Evolutionary conservation across 1,139 yeast species (phyloP), one percentile per base, ranked within the genome.

Genomic region (Nadsonia starkeyi-henricii): DNA sequence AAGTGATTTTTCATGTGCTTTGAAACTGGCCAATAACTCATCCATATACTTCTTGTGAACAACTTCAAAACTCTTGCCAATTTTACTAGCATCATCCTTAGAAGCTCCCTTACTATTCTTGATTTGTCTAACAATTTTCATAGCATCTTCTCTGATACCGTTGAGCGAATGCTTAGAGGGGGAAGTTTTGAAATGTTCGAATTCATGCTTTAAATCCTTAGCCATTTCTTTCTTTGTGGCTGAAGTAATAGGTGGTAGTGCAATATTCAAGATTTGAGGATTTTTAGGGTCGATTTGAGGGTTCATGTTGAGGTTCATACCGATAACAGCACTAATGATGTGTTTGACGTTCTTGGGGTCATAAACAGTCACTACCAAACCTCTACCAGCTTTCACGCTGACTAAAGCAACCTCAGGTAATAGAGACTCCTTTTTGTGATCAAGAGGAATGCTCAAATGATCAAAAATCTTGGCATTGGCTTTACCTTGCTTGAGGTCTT

Each of bases 391-490:
- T 57, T 85, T 83, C 48, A 80, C 59, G 0, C 85, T 73, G 7
- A 94, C 79, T 53, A 85, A 84, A 0, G 96, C 96, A 33, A 88
- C 65, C 8, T 78, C 71, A 3, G 75, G 73, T 59, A 81, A 82
- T 7, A 71, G 72, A 5, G 64, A 61, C n/a, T 66, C 62, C 50
- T 67, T 67, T 41, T 71, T 71, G 46, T 75, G 74, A 21, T 70
- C 71, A n/a, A 75, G 61, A n/a, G 69, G 67, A 12, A 88, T 74
- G 44, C 63, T 64, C 52, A 86, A 64, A 17, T 72, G 64, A 62
- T 84, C 84, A 57, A 86, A 84, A 23, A 82, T 73, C 37, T 70
- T 69, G 0, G 89, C 81, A 54, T 79, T 79, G 2, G 85, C 70
- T 50, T 74, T 76, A 2, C 93, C 94, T 57, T 79, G 68, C 57